These are phyloP conservation scores for Helichrysum umbraculigerum DNA, from an alignment of 129 eudicot genomes.

Conservation along the genomic window DNA sequence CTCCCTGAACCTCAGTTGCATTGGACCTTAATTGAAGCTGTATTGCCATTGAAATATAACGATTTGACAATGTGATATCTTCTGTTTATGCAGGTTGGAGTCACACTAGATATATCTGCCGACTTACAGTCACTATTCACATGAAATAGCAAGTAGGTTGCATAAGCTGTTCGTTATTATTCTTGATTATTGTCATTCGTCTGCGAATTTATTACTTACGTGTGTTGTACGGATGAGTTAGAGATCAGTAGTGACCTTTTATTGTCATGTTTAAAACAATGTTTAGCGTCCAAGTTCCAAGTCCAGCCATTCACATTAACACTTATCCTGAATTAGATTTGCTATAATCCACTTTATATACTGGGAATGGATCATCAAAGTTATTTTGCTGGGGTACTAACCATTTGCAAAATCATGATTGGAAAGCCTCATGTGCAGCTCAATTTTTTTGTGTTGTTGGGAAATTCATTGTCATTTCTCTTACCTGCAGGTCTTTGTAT, in stretches of 20 bases:
- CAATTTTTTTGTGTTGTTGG: too few relatives aligned
- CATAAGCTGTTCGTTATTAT: background rate
- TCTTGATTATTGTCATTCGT: background rate
- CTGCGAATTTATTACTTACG: conserved; percentile 14
- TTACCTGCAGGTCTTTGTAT: conserved; percentile 80
- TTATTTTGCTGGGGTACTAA: background rate
- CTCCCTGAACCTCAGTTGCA: background rate
- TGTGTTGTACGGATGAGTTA: background rate
- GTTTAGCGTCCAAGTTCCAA: conserved; percentile 14
- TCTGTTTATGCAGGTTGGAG: conserved; percentile 65
- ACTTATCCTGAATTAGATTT: background rate
- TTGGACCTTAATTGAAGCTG: conserved; percentile 12
- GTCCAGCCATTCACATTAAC: background rate
- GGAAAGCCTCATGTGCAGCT: background rate
- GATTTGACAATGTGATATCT: background rate
- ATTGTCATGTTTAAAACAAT: background rate
- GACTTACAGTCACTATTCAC: conserved; percentile 84
- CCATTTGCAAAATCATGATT: too few relatives aligned
- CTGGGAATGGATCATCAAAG: conserved; percentile 10
- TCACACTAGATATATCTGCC: conserved; percentile 79
- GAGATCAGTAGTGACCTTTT: background rate
- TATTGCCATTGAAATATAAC: background rate
- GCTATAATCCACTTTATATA: too few relatives aligned
- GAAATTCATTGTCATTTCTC: too few relatives aligned
- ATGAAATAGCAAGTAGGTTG: conserved; percentile 96